Conservation (phyloP, 768 basidiomycete genomes). For the Kwoniella sp. region DNA sequence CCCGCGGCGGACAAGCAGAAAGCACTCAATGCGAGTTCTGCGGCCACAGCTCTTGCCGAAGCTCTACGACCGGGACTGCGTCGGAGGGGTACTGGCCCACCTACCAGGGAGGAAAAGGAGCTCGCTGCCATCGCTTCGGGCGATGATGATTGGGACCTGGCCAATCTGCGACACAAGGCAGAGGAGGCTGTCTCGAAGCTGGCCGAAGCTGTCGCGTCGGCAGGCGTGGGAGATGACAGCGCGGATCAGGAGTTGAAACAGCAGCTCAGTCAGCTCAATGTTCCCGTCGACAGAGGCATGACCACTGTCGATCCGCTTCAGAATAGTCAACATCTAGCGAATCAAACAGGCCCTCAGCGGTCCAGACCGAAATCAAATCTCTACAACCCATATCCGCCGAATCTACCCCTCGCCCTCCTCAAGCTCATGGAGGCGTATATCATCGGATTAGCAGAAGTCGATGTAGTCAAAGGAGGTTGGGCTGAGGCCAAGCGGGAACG, state of each 20-base stretch:
- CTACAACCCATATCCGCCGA: constrained; percentile 34
- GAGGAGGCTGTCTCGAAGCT: constrained; percentile 34
- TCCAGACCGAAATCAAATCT: constrained; percentile 33
- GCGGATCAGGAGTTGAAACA: constrained; percentile 27
- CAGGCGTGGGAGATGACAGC: constrained; percentile 5
- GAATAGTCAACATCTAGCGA: background rate
- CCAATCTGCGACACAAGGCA: constrained; percentile 22
- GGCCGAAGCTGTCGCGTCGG: constrained; percentile 22
- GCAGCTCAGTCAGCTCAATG: constrained; percentile 37
- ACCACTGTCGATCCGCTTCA: background rate
- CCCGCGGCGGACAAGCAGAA: too few species aligned
- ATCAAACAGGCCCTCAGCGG: background rate
- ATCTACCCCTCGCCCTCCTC: constrained; percentile 42
- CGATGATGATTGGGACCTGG: constrained; percentile 36
- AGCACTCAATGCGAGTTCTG: too few species aligned
- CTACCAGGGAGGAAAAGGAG: constrained; percentile 18
- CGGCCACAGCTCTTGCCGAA: constrained; percentile 1
- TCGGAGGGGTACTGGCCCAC: constrained; percentile 35
- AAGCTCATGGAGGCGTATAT: constrained; percentile 45
- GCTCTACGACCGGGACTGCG: constrained; percentile 26
- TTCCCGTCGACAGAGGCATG: constrained; percentile 5
- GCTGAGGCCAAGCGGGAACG: constrained; percentile 43
- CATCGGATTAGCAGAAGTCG: constrained; percentile 32
- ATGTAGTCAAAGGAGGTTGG: constrained; percentile 31
- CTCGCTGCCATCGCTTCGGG: background rate